A percentile compares a stretch with the other conserved stretches of the same genome.
Conservation (phyloP, 306 rosid species). For the Morella rubra region DNA sequence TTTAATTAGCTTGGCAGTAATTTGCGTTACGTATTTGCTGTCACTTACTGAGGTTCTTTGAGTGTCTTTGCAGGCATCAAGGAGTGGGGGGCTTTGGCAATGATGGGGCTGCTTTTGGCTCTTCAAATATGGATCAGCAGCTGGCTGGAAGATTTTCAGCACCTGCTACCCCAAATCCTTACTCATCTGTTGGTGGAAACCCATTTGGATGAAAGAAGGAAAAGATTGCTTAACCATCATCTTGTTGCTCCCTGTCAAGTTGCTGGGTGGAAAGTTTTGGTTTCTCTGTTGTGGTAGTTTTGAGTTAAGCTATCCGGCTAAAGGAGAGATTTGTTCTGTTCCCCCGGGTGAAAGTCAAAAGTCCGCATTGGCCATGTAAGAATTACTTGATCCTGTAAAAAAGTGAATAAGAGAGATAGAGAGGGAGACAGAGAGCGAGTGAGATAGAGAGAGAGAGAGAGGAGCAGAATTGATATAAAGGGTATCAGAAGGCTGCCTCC, state of each 20-base stretch:
- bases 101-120: conserved; percentile 52
- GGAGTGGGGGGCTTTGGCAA: conserved; percentile 45
- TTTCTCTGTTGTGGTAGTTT: conserved; percentile 28
- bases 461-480: conserved; percentile 29
- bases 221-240: conserved; percentile 34
- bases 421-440: conserved; percentile 18
- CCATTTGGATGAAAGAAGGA: conserved; percentile 67
- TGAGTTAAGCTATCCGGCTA: conserved; percentile 24
- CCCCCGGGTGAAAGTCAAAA: conserved; percentile 30
- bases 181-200: conserved; percentile 62
- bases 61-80: conserved; percentile 57
- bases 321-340: conserved; percentile 31
- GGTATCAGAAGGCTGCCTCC: conserved; percentile 25
- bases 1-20: not conserved
- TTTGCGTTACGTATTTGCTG: conserved; percentile 21
- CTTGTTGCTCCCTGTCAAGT: conserved; percentile 48
- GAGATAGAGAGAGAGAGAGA: conserved; percentile 11
- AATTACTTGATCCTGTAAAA: conserved; percentile 41
- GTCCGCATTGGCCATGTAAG: conserved; percentile 43
- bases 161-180: conserved; percentile 53
- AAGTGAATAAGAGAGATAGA: conserved; percentile 1
- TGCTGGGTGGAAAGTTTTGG: conserved; percentile 47
- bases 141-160: conserved; percentile 45
- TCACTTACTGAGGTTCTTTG: not conserved
- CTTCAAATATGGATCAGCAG: conserved; percentile 62